A percentile compares a stretch with the other conserved stretches of the same genome.
These are phyloP conservation scores for Aspergillus panamensis DNA, from an alignment of 495 filamentous ascomycete species.

Conservation along the genomic window DNA sequence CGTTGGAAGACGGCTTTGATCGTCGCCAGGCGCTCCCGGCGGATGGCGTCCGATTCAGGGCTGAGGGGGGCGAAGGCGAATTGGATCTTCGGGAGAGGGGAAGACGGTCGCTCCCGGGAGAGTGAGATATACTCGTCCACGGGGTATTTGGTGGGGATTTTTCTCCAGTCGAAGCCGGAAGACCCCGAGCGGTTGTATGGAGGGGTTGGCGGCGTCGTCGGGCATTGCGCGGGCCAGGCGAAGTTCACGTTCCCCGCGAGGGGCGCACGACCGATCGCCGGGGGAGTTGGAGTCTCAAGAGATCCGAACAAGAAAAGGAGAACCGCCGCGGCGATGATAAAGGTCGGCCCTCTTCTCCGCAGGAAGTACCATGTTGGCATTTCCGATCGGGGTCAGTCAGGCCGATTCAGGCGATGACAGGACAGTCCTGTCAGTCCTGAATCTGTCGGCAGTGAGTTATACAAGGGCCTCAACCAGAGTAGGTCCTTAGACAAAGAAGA, in stretches of 20 bases:
- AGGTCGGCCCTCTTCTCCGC: neutral
- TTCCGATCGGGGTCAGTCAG: too few relatives aligned
- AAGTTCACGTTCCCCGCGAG: neutral
- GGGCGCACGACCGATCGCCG: neutral
- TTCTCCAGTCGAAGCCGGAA: constrained; percentile 12
- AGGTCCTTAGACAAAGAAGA: too few relatives aligned
- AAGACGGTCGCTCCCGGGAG: neutral
- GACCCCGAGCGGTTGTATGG: constrained; percentile 4
- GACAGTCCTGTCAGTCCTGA: too few relatives aligned
- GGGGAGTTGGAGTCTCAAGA: neutral
- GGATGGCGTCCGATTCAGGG: constrained; percentile 4
- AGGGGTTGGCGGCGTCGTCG: constrained; percentile 4
- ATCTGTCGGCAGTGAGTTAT: too few relatives aligned
- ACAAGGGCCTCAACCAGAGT: too few relatives aligned
- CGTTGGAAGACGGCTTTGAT: constrained; percentile 59
- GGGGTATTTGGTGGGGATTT: constrained; percentile 10
- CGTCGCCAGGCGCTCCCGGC: constrained; percentile 26
- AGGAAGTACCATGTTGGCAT: constrained; percentile 1
- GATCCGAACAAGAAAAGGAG: constrained; percentile 7
- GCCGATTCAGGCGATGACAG: too few relatives aligned
- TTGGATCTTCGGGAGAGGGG: constrained; percentile 6
- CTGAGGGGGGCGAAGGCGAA: neutral
- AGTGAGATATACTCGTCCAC: neutral
- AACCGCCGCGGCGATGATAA: neutral
- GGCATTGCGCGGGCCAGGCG: neutral